Conservation (phyloP, 1,284 basidiomycete genomes). For the Volvariella surrecta region DNA sequence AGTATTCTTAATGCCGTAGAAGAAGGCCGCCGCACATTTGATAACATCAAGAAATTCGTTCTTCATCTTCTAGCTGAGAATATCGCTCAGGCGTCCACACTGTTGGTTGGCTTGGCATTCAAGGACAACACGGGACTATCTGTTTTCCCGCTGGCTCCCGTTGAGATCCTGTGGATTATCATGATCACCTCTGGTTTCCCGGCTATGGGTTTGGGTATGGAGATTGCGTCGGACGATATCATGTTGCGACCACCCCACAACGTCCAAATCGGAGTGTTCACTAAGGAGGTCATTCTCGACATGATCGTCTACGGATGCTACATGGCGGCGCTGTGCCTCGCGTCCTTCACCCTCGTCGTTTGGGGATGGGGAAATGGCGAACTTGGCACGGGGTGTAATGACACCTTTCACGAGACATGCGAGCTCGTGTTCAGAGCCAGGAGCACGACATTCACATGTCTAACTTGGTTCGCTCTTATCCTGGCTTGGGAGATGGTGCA, state of each 20-base stretch:
- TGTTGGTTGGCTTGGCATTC: conserved; percentile 2
- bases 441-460: not conserved
- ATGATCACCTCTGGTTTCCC: conserved; percentile 3
- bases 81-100: conserved; percentile 1
- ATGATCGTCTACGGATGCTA: conserved; percentile 1
- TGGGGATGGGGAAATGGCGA: not conserved
- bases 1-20: conserved; percentile 1
- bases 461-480: not conserved
- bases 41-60: conserved; percentile 1
- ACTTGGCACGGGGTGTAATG: not conserved
- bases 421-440: not conserved
- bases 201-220: not conserved
- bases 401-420: not conserved
- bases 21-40: conserved; percentile 2
- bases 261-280: not conserved
- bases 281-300: not conserved
- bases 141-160: conserved; percentile 4
- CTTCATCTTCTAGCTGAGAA: conserved; percentile 1
- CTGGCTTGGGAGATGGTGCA: conserved; percentile 1
- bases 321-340: not conserved
- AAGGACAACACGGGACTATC: not conserved
- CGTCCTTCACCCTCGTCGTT: conserved; percentile 1
- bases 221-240: not conserved
- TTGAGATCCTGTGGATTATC: conserved; percentile 7
- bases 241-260: not conserved